phyloP scores from a whole-genome alignment of 345 rosid genomes.

The Linum lewisii region DNA sequence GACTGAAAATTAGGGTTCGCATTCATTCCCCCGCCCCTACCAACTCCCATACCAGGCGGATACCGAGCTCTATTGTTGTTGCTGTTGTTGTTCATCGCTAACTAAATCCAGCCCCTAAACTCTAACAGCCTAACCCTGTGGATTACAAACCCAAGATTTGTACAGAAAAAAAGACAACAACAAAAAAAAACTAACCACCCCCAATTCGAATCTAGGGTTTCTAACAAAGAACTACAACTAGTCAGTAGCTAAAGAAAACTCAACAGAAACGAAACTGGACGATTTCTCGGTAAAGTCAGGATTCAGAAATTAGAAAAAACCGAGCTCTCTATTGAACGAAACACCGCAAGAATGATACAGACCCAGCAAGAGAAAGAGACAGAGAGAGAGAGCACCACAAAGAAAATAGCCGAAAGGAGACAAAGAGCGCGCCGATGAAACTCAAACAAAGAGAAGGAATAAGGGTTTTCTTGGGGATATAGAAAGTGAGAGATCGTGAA shows the following conservation, averaged over 20 bases:
- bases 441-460: background rate
- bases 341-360: background rate
- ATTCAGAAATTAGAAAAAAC: background rate
- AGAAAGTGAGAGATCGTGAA: constrained; percentile 16
- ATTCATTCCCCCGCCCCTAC: constrained; percentile 55
- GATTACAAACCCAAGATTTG: constrained; percentile 10
- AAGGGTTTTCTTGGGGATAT: background rate
- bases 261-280: background rate
- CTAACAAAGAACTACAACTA: constrained; percentile 9
- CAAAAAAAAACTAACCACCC: constrained; percentile 7
- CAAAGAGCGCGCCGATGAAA: background rate
- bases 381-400: background rate
- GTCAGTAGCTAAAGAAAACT: background rate
- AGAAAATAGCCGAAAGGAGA: background rate
- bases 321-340: background rate
- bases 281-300: background rate
- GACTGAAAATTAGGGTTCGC: constrained; percentile 39
- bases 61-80: constrained; percentile 54
- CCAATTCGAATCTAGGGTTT: constrained; percentile 16
- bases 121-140: constrained; percentile 21
- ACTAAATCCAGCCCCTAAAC: constrained; percentile 13
- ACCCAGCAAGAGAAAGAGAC: background rate
- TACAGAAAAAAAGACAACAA: constrained; percentile 7
- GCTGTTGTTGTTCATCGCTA: constrained; percentile 45
- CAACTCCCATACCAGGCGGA: constrained; percentile 59